A percentile compares a stretch with the other conserved stretches of the same genome.
Conservation (phyloP, 129 eudicot genomes). For the Logfia minima region DNA sequence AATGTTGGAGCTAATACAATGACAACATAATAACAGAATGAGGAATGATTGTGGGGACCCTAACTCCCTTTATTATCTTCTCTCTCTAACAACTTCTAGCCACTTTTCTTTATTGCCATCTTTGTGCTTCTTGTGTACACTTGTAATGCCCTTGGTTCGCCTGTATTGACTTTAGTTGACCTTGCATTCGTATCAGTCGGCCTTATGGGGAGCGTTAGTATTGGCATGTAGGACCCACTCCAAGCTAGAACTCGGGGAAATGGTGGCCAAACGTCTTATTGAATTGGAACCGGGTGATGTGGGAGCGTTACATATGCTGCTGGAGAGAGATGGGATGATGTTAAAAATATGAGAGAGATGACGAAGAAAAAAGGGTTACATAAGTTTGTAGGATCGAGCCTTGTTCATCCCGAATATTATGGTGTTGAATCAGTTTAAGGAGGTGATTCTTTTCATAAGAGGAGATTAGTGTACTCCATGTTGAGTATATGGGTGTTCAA, state of each 20-base stretch:
- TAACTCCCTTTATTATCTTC: too few species aligned
- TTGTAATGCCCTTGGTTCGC: too few species aligned
- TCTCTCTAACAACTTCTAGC: too few species aligned
- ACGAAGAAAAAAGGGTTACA: slow-evolving; percentile 51
- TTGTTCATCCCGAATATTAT: slow-evolving; percentile 23
- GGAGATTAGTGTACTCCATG: slow-evolving; percentile 62
- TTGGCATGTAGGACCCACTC: slow-evolving; percentile 61
- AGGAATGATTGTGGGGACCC: too few species aligned
- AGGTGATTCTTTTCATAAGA: slow-evolving; percentile 40
- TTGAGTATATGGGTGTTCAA: slow-evolving; percentile 52
- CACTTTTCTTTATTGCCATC: too few species aligned
- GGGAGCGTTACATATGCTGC: slow-evolving; percentile 67
- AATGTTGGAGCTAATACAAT: too few species aligned
- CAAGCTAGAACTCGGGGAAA: slow-evolving; percentile 59
- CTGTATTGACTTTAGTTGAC: too few species aligned
- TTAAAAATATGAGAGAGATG: slow-evolving; percentile 49
- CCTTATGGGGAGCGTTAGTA: slow-evolving; percentile 65
- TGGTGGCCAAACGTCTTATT: slow-evolving; percentile 60
- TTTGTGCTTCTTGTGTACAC: too few species aligned
- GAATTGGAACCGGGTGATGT: slow-evolving; percentile 53
- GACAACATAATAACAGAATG: too few species aligned
- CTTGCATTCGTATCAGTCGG: not conserved
- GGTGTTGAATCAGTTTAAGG: slow-evolving; percentile 20
- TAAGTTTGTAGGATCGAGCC: slow-evolving; percentile 48
- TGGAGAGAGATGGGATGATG: slow-evolving; percentile 63